Conservation (phyloP, 148 eudicot species). For the Chenopodium quinoa region DNA sequence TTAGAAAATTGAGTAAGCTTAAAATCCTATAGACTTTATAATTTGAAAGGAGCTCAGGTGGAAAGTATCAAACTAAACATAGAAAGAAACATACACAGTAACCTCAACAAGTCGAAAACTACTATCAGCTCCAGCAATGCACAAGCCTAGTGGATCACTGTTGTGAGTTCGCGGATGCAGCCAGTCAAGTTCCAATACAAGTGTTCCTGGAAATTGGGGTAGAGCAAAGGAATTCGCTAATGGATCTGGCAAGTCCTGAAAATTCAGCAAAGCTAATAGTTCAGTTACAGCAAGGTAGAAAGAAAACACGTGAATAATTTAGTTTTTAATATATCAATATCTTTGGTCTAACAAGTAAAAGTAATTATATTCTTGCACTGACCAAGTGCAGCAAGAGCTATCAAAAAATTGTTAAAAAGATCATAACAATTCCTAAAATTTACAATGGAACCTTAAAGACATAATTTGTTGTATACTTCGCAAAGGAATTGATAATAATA, state of each 20-base stretch:
- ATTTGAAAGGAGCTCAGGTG: constrained; percentile 3
- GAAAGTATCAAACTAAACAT: constrained; percentile 18
- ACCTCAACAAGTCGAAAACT: constrained; percentile 97
- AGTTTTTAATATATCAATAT: neutral
- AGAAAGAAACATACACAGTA: constrained; percentile 57
- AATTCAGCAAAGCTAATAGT: constrained; percentile 13
- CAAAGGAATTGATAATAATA: no score
- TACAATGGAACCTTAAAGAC: neutral
- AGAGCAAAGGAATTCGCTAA: constrained; percentile 82
- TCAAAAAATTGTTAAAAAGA: neutral
- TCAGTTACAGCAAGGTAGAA: neutral
- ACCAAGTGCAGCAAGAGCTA: neutral
- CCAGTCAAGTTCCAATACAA: constrained; percentile 98
- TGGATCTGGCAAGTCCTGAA: constrained; percentile 95
- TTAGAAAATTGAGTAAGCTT: neutral
- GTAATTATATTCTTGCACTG: neutral
- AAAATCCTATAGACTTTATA: neutral
- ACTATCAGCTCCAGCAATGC: constrained; percentile 99
- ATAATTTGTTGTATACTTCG: no score
- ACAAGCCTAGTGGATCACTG: constrained; percentile 86
- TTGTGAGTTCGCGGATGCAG: constrained; percentile 76
- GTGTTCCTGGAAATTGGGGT: constrained; percentile 93
- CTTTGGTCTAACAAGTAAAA: neutral
- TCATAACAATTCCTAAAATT: neutral
- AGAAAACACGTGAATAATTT: neutral